phyloP scores from a whole-genome alignment of 2,329 filamentous ascomycete species.

The Colletotrichum horii region DNA sequence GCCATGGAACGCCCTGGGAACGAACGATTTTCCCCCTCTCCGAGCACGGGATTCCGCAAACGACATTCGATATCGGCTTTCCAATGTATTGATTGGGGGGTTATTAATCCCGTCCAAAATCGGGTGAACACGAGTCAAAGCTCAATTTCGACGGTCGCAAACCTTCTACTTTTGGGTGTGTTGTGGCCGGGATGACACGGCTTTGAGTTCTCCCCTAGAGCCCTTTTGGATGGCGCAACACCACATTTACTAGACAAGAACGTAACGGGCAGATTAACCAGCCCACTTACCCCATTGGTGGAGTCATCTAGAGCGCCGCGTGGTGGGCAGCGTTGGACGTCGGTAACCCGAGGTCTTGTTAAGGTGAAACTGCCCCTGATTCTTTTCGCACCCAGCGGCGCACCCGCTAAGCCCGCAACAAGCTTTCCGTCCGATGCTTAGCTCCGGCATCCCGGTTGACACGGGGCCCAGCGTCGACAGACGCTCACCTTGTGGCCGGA shows the following conservation, averaged over 20 bases:
- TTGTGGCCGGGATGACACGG: background rate
- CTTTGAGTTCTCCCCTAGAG: background rate
- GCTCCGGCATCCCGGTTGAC: conserved; percentile 2
- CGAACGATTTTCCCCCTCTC: background rate
- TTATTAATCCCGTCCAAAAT: background rate
- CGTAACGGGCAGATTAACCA: background rate
- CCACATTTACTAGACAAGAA: background rate
- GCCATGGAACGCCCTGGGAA: background rate
- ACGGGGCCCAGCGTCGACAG: background rate
- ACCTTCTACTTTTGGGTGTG: background rate
- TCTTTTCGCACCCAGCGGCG: background rate
- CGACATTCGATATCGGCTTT: background rate
- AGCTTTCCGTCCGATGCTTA: conserved; percentile 14
- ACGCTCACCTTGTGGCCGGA: background rate
- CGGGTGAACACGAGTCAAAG: conserved; percentile 5
- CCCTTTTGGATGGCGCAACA: background rate
- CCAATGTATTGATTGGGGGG: background rate
- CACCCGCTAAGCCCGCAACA: conserved; percentile 9
- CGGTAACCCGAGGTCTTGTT: background rate
- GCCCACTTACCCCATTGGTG: background rate
- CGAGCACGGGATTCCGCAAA: background rate
- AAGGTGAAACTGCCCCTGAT: conserved; percentile 12
- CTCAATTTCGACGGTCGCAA: background rate
- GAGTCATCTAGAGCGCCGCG: background rate
- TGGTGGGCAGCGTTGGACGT: background rate